Base-by-base conservation (phyloP, 345 rosid species). In the Trapa incisa region DNA sequence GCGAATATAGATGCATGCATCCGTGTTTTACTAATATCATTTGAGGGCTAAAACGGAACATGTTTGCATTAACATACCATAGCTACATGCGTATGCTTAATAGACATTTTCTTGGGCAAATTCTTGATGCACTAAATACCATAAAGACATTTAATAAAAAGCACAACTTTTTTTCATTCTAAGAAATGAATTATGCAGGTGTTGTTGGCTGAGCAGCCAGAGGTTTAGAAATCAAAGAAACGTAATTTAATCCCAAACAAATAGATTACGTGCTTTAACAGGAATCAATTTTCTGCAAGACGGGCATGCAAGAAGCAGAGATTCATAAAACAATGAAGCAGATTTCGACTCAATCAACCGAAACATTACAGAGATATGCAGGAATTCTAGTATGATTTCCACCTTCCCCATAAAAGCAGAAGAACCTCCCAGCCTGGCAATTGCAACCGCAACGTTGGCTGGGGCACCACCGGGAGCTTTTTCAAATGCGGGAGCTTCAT, bases 401-500 rank as follows among this genome's bases (percentile, higher is more conserved):
- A 93, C 98, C 97, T 95, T 95, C 78, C 99, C 99, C 1, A 95
- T 76, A 75, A 91, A 95, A 74, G 96, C 99, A 36, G 99, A 84
- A 41, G 93, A 82, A 75, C 99, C 97, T 72, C 96, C 99, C 68
- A 91, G 79, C 76, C 85, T 86, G 48, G 99, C 80, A 64, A 95
- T 70, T 48, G 92, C 90, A 71, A 95, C 99, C 37, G 99, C 97
- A 70, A 95, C 99, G 77, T 95, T 95, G 4, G 97, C 99, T 70
- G 97, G 99, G 75, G 99, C 99, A 37, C 99, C 97, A 13, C 99
- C 97, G 17, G 97, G 85, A 74, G 99, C 92, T 82, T 86, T 91
- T 87, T 86, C 85, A 84, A 95, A 95, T 69, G 92, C 91, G 14
- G 96, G 94, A 71, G 97, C 97, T 81, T 91, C 96, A 36, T 96